phyloP scores from a whole-genome alignment of 2,329 filamentous ascomycete genomes.

The Ophiocordyceps robertsii region DNA sequence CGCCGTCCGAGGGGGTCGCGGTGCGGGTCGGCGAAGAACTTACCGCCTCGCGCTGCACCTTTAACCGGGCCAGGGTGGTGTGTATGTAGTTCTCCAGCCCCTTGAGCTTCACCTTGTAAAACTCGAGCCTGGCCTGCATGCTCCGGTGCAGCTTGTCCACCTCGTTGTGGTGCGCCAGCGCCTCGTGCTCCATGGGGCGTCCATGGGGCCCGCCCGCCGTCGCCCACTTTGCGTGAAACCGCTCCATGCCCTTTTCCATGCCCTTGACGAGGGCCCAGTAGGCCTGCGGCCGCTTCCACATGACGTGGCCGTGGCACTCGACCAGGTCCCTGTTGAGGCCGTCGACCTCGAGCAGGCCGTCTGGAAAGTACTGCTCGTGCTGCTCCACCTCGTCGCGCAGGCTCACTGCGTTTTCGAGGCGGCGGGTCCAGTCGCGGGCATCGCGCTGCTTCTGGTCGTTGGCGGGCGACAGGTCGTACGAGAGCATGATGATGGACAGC shows the following conservation, averaged over 20 bases:
- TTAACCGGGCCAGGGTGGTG: conserved; percentile 45
- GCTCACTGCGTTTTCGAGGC: conserved; percentile 46
- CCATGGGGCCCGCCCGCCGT: conserved; percentile 5
- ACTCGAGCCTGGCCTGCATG: conserved; percentile 41
- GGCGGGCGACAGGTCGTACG: conserved; percentile 39
- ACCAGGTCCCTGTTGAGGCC: conserved; percentile 47
- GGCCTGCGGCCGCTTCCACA: conserved; percentile 50
- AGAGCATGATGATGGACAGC: conserved; percentile 43
- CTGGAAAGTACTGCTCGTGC: conserved; percentile 39
- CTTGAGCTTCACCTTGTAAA: conserved; percentile 46
- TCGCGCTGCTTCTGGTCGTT: conserved; percentile 49
- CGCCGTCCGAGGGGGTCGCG: neutral
- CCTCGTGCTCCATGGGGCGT: conserved; percentile 5
- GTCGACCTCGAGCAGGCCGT: conserved; percentile 41
- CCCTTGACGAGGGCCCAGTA: conserved; percentile 39
- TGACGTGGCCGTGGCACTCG: conserved; percentile 47
- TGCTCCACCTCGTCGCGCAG: conserved; percentile 46
- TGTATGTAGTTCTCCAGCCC: conserved; percentile 50
- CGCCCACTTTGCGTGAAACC: conserved; percentile 21
- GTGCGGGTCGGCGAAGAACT: conserved; percentile 10
- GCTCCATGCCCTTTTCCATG: conserved; percentile 33
- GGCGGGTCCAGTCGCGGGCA: conserved; percentile 47
- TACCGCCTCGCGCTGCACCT: conserved; percentile 48
- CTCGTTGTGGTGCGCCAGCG: conserved; percentile 15
- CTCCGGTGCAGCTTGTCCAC: conserved; percentile 35